Evolutionary conservation across 1,284 basidiomycete species (phyloP), one percentile per base, ranked within the genome.

Genomic region (Singerocomus rubriflavus): DNA sequence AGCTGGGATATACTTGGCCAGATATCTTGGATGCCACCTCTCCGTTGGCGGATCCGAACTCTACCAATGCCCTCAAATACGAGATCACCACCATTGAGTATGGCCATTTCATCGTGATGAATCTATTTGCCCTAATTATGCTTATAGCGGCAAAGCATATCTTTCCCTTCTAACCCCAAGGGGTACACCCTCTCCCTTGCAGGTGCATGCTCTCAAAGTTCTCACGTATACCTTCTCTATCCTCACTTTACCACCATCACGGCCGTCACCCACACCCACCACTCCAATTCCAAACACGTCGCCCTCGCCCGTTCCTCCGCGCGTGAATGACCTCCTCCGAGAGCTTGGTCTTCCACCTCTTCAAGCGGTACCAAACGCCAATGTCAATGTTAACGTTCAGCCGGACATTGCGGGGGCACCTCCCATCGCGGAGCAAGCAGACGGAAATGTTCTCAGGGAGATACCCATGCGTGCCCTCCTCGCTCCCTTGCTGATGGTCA

Each of bases 171-270:
- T 62, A 12, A 76, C 76, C 29, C 73, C 79, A 17, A 66, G 70
- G 36, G 77, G 68, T 14, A 69, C 65, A 44, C 86, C 88, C 3
- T 84, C 82, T 14, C 67, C 77, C 13, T 62, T 76, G 30, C 88
- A 91, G 63, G 54, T 71, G 9, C 86, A 88, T 59, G 85, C 88
- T 3, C 69, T 91, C 44, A 75, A 79, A 50, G 76, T 89, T 14
- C 75, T 91, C n/a, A 78, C 81, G 9, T 76, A 79, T 63, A 90
- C 89, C 13, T 88, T 89, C 61, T 73, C 81, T 8, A 65, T 82
- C 34, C 67, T 81, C 16, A 71, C 71, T 43, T 56, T 67, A 7
- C 59, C 54, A 40, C 40, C 66, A 75, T 38, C 66, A 75, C 44
- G 61, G 38, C 59, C 66, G 44, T 52, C 57, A 54, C 58, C 65